These are phyloP conservation scores for Phytopythium oedochilum DNA, from an alignment of 352 stramenopile species.

Conservation along the genomic window DNA sequence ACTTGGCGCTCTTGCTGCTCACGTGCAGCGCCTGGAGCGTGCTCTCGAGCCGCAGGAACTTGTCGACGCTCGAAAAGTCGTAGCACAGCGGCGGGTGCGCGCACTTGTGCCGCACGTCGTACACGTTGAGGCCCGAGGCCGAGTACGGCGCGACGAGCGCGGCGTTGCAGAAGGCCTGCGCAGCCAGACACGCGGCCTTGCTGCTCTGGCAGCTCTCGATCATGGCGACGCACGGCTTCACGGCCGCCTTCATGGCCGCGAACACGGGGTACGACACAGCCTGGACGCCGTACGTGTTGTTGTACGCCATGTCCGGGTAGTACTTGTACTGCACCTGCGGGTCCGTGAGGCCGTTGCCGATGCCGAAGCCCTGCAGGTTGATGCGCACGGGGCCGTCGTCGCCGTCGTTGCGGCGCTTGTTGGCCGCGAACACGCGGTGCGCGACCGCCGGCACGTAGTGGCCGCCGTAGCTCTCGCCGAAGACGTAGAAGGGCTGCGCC, in stretches of 20 bases:
- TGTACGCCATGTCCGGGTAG: conserved; percentile 88
- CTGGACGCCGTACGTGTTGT: conserved; percentile 85
- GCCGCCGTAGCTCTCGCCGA: conserved; percentile 91
- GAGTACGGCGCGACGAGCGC: conserved; percentile 61
- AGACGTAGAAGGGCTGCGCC: conserved; percentile 91
- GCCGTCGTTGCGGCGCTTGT: too few species aligned
- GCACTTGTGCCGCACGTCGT: conserved; percentile 93
- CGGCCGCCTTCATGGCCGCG: conserved; percentile 56
- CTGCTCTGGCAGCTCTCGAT: conserved; percentile 87
- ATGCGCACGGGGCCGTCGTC: conserved; percentile 58
- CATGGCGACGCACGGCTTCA: conserved; percentile 58
- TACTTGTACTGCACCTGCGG: conserved; percentile 88
- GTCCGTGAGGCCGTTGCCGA: conserved; percentile 96
- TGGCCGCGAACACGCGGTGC: conserved; percentile 69
- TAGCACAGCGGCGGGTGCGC: conserved; percentile 91
- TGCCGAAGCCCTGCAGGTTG: conserved; percentile 91
- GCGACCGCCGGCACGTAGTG: conserved; percentile 92
- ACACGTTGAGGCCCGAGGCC: conserved; percentile 59
- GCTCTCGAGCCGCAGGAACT: conserved; percentile 78
- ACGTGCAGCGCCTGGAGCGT: conserved; percentile 89
- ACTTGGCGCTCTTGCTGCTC: conserved; percentile 70
- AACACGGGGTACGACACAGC: conserved; percentile 58
- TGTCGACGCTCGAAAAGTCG: conserved; percentile 91
- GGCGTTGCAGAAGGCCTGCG: conserved; percentile 89
- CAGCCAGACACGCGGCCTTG: conserved; percentile 68